These are phyloP conservation scores for Termitomyces sp. DNA, from an alignment of 768 basidiomycete species.

Conservation along the genomic window DNA sequence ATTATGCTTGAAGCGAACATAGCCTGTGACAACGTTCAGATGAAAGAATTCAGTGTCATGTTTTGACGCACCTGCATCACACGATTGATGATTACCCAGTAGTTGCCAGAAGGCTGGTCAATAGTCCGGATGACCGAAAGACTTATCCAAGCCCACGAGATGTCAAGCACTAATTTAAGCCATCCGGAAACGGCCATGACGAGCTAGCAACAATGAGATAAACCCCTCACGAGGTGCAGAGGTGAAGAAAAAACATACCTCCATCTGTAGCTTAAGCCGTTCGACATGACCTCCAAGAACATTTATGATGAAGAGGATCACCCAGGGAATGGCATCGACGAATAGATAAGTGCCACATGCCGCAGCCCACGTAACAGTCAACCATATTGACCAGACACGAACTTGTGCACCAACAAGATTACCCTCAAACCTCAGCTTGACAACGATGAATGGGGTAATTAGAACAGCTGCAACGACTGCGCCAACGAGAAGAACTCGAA, in stretches of 20 bases:
- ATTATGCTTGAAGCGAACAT: constrained; percentile 40
- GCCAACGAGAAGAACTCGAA: constrained; percentile 55
- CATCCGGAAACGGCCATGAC: constrained; percentile 63
- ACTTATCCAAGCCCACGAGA: constrained; percentile 70
- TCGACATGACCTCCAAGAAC: constrained; percentile 59
- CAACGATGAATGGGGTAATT: constrained; percentile 65
- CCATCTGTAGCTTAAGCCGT: constrained; percentile 59
- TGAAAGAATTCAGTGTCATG: background rate
- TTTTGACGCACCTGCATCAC: constrained; percentile 53
- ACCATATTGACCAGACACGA: constrained; percentile 61
- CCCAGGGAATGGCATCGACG: constrained; percentile 56
- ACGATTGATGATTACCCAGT: constrained; percentile 66
- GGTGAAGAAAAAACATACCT: constrained; percentile 36
- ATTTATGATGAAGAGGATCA: constrained; percentile 47
- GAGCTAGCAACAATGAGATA: constrained; percentile 31
- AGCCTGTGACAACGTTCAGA: constrained; percentile 22
- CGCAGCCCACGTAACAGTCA: constrained; percentile 61
- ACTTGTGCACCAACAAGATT: constrained; percentile 48
- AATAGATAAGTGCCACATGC: constrained; percentile 54
- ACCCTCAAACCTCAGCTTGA: constrained; percentile 52
- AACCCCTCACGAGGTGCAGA: background rate
- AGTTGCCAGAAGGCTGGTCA: constrained; percentile 53
- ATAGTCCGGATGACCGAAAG: constrained; percentile 55
- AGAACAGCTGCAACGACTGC: constrained; percentile 56
- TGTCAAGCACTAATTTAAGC: constrained; percentile 64